Evolutionary conservation across 2,329 filamentous ascomycete genomes (phyloP).

Genomic region (Didymella sp.): DNA sequence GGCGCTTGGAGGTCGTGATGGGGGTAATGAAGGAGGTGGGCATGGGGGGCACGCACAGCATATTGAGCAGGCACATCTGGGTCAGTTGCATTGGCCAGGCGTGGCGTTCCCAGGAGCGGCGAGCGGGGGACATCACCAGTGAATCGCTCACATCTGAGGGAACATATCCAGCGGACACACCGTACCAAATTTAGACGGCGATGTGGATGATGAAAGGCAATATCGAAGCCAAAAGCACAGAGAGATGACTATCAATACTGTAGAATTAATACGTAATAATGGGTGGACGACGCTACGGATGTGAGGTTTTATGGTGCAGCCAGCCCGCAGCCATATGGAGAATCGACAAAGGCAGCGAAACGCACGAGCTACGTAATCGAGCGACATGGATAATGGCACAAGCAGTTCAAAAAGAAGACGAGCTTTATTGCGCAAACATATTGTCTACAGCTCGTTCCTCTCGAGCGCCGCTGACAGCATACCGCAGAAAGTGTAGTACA

Average conservation of each 20-base stretch:
- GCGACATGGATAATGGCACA: background rate
- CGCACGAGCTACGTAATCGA: background rate
- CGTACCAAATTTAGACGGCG: background rate
- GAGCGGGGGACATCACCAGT: slow-evolving; percentile 35
- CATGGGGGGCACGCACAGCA: slow-evolving; percentile 20
- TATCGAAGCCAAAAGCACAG: background rate
- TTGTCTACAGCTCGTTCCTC: no score
- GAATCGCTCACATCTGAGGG: background rate
- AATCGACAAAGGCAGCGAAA: background rate
- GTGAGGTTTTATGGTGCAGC: background rate
- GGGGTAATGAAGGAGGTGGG: slow-evolving; percentile 27
- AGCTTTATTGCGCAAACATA: no score
- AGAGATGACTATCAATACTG: background rate
- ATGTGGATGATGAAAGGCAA: background rate
- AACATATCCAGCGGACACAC: background rate
- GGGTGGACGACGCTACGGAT: background rate
- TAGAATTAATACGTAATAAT: slow-evolving; percentile 7
- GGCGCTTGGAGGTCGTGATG: slow-evolving; percentile 45
- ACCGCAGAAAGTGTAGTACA: background rate
- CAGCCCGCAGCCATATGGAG: background rate
- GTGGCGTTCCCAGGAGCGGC: slow-evolving; percentile 35
- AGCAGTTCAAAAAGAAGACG: background rate
- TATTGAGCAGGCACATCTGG: slow-evolving; percentile 32
- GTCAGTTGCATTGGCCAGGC: slow-evolving; percentile 41
- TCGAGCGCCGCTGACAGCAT: background rate